Conservation (phyloP, 2,329 filamentous ascomycete genomes). For the Apiospora saccharicola region DNA sequence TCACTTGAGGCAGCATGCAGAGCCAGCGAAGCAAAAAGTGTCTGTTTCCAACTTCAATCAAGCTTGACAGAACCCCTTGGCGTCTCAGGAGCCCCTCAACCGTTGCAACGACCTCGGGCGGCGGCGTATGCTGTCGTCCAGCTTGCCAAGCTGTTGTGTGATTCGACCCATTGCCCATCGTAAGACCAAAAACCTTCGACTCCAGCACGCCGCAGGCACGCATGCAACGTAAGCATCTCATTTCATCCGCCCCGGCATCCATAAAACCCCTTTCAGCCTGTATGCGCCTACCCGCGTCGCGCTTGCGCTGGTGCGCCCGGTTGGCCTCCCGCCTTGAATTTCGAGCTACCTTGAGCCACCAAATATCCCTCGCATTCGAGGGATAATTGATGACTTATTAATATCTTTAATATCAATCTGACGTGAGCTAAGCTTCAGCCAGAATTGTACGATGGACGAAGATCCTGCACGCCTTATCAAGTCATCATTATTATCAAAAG, state of each 20-base stretch:
- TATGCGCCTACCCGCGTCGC: background rate
- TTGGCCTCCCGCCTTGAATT: background rate
- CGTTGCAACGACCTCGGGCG: slow-evolving; percentile 11
- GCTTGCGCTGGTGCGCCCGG: background rate
- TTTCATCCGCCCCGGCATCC: background rate
- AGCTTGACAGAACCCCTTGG: slow-evolving; percentile 2
- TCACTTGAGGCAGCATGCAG: background rate
- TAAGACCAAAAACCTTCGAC: background rate
- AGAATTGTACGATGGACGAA: background rate
- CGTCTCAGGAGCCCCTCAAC: slow-evolving; percentile 8
- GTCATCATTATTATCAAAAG: background rate
- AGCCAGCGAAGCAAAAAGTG: background rate
- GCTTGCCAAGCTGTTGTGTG: background rate
- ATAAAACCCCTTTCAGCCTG: background rate
- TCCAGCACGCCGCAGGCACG: background rate
- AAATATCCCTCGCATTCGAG: background rate
- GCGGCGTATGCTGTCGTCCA: slow-evolving; percentile 3
- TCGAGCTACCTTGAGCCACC: background rate
- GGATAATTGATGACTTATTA: background rate
- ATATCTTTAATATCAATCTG: background rate
- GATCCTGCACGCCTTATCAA: background rate
- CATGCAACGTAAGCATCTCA: background rate
- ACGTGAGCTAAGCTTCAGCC: background rate
- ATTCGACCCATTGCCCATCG: background rate
- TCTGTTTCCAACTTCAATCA: background rate